phyloP scores from a whole-genome alignment of 768 basidiomycete species.

The Tylopilus sp. region DNA sequence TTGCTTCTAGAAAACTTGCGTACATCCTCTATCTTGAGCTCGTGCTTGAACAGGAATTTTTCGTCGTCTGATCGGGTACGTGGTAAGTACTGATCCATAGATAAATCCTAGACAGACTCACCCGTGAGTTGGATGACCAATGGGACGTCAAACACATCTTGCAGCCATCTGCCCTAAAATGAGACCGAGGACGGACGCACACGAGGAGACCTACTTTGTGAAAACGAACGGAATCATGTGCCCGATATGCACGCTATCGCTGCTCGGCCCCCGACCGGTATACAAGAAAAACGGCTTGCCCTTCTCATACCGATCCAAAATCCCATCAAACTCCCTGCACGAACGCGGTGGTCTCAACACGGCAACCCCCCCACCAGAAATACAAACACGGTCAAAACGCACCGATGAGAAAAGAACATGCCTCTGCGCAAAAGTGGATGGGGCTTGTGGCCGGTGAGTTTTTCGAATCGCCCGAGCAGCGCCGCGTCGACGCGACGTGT shows the following conservation, averaged over 20 bases:
- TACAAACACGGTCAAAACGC: conserved; percentile 20
- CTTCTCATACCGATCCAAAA: conserved; percentile 93
- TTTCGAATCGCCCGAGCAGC: conserved; percentile 85
- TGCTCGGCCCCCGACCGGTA: conserved; percentile 95
- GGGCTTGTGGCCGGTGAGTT: conserved; percentile 81
- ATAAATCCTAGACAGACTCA: conserved; percentile 30
- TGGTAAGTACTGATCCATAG: not conserved
- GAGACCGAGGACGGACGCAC: not conserved
- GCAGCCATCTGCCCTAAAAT: conserved; percentile 71
- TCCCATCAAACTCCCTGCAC: conserved; percentile 83
- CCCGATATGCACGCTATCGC: conserved; percentile 95
- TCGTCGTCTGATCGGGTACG: conserved; percentile 76
- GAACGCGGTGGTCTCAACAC: not conserved
- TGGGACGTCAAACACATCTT: conserved; percentile 93
- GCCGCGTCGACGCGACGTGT: conserved; percentile 76
- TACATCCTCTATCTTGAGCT: conserved; percentile 86
- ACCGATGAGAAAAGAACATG: conserved; percentile 99
- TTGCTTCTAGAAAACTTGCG: conserved; percentile 79
- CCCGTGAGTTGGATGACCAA: conserved; percentile 95
- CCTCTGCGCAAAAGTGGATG: conserved; percentile 87
- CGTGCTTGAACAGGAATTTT: conserved; percentile 97
- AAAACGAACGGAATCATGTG: conserved; percentile 98
- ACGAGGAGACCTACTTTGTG: conserved; percentile 68
- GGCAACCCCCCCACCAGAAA: not conserved
- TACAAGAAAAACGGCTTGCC: conserved; percentile 98